Evolutionary conservation across 306 rosid species (phyloP).

Genomic region (Calophaca sinica): DNA sequence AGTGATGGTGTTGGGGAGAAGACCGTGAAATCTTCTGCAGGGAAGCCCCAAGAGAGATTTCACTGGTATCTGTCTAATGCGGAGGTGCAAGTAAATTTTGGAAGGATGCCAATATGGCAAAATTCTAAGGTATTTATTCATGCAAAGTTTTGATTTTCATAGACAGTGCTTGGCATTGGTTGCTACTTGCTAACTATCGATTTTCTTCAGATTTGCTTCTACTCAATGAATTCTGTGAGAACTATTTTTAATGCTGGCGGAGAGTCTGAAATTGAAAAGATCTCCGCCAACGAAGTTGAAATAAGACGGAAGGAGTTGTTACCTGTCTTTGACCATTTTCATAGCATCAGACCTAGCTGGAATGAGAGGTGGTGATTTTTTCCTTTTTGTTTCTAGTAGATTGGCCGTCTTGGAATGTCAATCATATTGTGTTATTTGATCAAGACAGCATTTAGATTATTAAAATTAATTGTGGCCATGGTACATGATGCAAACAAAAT

Average conservation of each 20-base stretch:
- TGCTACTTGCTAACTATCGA: conserved; percentile 33
- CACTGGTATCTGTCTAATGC: conserved; percentile 81
- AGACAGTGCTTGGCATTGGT: conserved; percentile 21
- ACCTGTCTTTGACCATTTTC: conserved; percentile 84
- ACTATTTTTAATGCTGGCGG: conserved; percentile 51
- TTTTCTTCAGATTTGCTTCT: conserved; percentile 67
- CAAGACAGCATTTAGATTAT: conserved; percentile 32
- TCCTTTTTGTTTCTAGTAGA: conserved; percentile 32
- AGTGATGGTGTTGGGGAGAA: conserved; percentile 51
- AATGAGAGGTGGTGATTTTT: conserved; percentile 66
- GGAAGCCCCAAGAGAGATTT: conserved; percentile 63
- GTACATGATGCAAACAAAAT: conserved; percentile 27
- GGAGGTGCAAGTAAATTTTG: conserved; percentile 80
- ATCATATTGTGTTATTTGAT: conserved; percentile 10
- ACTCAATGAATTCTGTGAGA: conserved; percentile 57
- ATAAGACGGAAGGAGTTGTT: conserved; percentile 74
- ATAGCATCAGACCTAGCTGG: conserved; percentile 71
- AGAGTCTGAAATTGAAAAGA: conserved; percentile 82
- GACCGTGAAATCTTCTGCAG: conserved; percentile 43
- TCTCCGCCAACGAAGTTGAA: conserved; percentile 78
- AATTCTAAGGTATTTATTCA: conserved; percentile 71
- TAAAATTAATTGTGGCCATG: conserved; percentile 1
- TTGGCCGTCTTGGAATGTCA: conserved; percentile 19
- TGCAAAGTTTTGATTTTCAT: conserved; percentile 38
- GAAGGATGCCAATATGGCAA: conserved; percentile 81